Evolutionary conservation across 495 filamentous ascomycete species (phyloP), one percentile per base, ranked within the genome.

Genomic region (Trichoderma orchidacearum): DNA sequence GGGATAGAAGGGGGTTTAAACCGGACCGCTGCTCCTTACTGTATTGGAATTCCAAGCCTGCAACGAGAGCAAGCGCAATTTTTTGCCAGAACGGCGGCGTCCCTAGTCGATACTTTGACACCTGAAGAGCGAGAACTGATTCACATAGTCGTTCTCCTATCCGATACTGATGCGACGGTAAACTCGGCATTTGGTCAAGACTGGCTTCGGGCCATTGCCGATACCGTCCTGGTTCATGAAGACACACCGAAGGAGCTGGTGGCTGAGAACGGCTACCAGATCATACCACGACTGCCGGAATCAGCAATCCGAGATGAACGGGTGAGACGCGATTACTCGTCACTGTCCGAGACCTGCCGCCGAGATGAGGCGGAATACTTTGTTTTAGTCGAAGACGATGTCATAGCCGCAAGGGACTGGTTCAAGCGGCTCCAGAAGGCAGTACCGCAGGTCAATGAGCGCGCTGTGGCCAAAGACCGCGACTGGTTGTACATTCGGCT

Each of bases 321-420:
- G 12, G 41, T 48, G 15, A 25, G 41, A 48, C 41, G 41, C 54
- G 80, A 83, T 58, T 81, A 81, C 57, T 68, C 62, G 0, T 73
- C 78, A 17, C 59, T 76, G 5, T 64, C 82, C 45, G 66, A 76
- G 54, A 70, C 68, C 8, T 83, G 79, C 62, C 63, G 66, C 51
- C 63, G 68, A 15, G 71, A 64, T 7, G 66, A 70, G n/a, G 70
- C 74, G 11, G 69, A 68, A 0, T 79, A 76, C 62, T 72, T 80
- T 32, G 61, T 73, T 29, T 75, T 82, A 55, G 62, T 82, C 4
- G 79, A 83, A 62, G 80, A 82, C 57, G 80, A 82, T 54, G 72
- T 75, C 4, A 68, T 83, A 8, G 76, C 75, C 45, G 63, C 75
- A 60, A 69, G 74, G 27, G 71, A 69, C 13, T 83, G 80, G 80